A percentile compares a stretch with the other conserved stretches of the same genome.
phyloP scores from a whole-genome alignment of 441 rosid genomes.

The Jatropha podagrica region DNA sequence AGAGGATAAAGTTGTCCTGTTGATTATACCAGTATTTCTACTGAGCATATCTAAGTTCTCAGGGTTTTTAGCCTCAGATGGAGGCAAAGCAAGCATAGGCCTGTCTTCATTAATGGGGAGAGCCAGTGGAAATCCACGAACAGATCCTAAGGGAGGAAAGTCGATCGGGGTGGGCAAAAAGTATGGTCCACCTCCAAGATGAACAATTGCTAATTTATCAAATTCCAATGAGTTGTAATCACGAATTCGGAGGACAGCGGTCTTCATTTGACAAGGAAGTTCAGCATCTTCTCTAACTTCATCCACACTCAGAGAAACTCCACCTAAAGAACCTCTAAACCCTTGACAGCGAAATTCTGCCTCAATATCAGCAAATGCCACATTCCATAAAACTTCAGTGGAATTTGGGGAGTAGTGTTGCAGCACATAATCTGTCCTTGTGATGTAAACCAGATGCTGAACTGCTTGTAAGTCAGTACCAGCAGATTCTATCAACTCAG shows the following conservation, averaged over 20 bases:
- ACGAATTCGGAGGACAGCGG: conserved; percentile 52
- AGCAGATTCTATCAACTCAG: conserved; percentile 44
- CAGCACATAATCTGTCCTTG: conserved; percentile 71
- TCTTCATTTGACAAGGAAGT: conserved; percentile 55
- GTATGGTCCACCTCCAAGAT: conserved; percentile 34
- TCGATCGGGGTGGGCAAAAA: conserved; percentile 42
- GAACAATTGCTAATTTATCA: conserved; percentile 31
- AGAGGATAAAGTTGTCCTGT: conserved; percentile 26
- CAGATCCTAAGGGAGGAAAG: conserved; percentile 31
- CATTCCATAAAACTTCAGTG: conserved; percentile 70
- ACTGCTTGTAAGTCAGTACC: conserved; percentile 29
- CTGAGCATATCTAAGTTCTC: conserved; percentile 26
- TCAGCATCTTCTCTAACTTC: conserved; percentile 32
- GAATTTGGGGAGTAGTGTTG: conserved; percentile 62
- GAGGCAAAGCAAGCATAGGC: conserved; percentile 48
- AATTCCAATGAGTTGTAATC: conserved; percentile 40
- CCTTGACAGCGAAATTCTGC: conserved; percentile 69
- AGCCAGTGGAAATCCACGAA: conserved; percentile 37
- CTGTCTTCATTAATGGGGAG: conserved; percentile 41
- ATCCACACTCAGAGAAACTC: conserved; percentile 29
- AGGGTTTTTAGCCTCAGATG: conserved; percentile 36
- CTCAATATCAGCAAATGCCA: conserved; percentile 73
- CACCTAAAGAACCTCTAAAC: conserved; percentile 29
- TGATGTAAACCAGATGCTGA: conserved; percentile 52
- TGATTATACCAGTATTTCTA: conserved; percentile 28